Base-by-base conservation (phyloP, 2,329 filamentous ascomycete species). In the Aspergillus sp. region DNA sequence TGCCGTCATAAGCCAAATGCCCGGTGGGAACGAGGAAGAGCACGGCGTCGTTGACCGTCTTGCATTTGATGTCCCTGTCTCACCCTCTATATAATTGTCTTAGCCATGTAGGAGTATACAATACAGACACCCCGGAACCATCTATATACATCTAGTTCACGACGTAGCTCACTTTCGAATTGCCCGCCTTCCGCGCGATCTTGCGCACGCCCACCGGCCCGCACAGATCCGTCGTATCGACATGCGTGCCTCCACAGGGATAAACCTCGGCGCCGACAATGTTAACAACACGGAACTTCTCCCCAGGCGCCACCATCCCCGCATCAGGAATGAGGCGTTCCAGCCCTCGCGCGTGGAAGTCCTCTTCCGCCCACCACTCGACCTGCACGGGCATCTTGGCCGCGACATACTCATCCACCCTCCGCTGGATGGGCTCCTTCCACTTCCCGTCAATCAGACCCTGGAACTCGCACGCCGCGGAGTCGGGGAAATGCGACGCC, bases 191-290 rank as follows among this genome's bases (percentile, higher is more conserved):
- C 67, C 85, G 77, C 56, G 78, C 78, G 50, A 90, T 86, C 73
- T 86, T 88, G 74, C 79, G 85, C 3, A 90, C 84, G 3, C 73
- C 80, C 4, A 83, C 85, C 83, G 61, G 81, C 6, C 61, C 63
- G 47, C 62, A 84, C 54, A 78, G 59, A 52, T 79, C 76, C 17
- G 84, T 86, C 16, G 72, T 79, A 26, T 79, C 74, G 3, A 90
- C 86, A 73, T 90, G 88, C 22, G 87, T 90, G 0, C 87, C 87
- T 7, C 87, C 88, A 67, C 88, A 90, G 1, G 87, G 86, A 73
- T 90, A 90, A 22, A 80, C 80, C 59, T 86, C 88, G 0, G 82
- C 80, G 0, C 86, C 86, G 0, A 83, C 80, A 54, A 90, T 88
- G 53, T 82, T 80, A 20, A 90, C 86, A 0, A 89, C 84, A 8